Percentiles rank a stretch among this genome's conserved stretches.
Evolutionary conservation across 306 rosid genomes (phyloP).

Genomic region (Castanea crenata): DNA sequence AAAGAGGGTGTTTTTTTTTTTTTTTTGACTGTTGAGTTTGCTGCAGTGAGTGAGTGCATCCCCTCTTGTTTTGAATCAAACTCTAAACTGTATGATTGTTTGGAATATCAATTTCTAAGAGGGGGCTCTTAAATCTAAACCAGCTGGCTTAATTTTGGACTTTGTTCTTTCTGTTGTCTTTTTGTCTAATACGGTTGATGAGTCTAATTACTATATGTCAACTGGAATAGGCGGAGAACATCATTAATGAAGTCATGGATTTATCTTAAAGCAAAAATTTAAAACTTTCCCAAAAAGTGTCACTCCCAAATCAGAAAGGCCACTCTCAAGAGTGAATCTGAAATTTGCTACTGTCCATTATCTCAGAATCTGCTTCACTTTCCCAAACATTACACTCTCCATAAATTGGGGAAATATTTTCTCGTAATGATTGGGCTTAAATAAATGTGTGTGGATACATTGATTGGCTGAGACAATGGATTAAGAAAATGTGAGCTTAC

Average conservation of each 20-base stretch:
- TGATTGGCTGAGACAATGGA: not conserved
- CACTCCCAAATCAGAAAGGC: not conserved
- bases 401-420: too few relatives aligned
- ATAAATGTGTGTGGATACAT: not conserved
- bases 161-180: not conserved
- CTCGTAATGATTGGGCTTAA: not conserved
- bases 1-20: not conserved
- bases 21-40: not conserved
- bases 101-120: too few relatives aligned
- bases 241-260: not conserved
- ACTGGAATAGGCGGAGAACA: not conserved
- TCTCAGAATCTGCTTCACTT: not conserved
- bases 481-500: not conserved
- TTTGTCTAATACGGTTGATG: not conserved
- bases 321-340: not conserved
- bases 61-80: too few relatives aligned
- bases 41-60: not conserved
- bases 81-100: too few relatives aligned
- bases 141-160: not conserved
- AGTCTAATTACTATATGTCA: not conserved
- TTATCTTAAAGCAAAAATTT: not conserved
- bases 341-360: not conserved
- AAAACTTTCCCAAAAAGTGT: not conserved
- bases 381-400: not conserved
- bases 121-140: conserved; percentile 18